Conservation (phyloP, 2,329 filamentous ascomycete genomes). For the Ophiostoma perfectum region DNA sequence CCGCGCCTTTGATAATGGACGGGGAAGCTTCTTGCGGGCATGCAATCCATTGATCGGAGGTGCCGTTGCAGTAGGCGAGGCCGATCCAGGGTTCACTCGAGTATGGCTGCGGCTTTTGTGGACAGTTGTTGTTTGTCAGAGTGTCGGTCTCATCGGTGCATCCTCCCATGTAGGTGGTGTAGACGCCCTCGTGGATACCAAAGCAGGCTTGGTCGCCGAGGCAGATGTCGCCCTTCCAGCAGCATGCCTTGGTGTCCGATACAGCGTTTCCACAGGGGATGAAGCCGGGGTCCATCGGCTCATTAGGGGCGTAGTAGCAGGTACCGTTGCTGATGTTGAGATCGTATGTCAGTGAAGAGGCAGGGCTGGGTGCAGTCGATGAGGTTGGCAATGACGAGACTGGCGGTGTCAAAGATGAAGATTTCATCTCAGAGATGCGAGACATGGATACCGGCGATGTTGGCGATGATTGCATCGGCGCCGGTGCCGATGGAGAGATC, state of each 20-base stretch:
- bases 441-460: too few species aligned
- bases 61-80: slow-evolving; percentile 35
- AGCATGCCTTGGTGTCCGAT: slow-evolving; percentile 23
- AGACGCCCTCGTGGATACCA: slow-evolving; percentile 29
- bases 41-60: slow-evolving; percentile 32
- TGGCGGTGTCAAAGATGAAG: not conserved
- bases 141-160: slow-evolving; percentile 32
- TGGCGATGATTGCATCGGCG: not conserved
- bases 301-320: slow-evolving; percentile 23
- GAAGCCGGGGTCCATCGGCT: slow-evolving; percentile 22
- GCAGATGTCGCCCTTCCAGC: slow-evolving; percentile 27
- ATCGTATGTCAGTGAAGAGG: not conserved
- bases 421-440: too few species aligned
- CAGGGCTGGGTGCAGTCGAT: not conserved
- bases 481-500: too few species aligned
- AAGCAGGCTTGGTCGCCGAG: slow-evolving; percentile 26
- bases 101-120: slow-evolving; percentile 30
- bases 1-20: slow-evolving; percentile 27
- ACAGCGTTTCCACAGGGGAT: slow-evolving; percentile 28
- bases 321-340: slow-evolving; percentile 26
- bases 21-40: slow-evolving; percentile 31
- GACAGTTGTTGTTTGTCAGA: slow-evolving; percentile 30
- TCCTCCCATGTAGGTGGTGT: slow-evolving; percentile 37
- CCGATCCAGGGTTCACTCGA: slow-evolving; percentile 33
- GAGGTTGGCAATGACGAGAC: not conserved